A percentile compares a stretch with the other conserved stretches of the same genome.
phyloP scores from a whole-genome alignment of 2,329 filamentous ascomycete genomes.

The Colletotrichum cereale region DNA sequence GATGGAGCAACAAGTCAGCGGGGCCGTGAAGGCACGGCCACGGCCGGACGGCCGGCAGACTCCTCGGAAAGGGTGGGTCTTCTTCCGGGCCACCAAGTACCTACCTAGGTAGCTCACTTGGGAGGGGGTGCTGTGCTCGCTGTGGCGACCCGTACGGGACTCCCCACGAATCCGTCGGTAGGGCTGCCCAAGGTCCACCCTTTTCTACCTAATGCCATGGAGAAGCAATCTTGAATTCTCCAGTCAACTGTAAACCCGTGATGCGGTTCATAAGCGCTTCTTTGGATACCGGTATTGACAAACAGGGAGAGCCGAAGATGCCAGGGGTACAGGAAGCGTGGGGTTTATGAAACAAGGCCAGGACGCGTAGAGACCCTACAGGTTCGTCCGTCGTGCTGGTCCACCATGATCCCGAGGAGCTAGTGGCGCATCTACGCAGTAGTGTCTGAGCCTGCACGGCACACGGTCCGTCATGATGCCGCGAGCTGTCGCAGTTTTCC shows the following conservation, averaged over 20 bases:
- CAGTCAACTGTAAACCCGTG: no score
- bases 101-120: no score
- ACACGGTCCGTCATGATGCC: not conserved
- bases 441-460: not conserved
- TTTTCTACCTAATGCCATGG: not conserved
- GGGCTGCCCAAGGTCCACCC: not conserved
- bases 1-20: not conserved
- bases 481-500: constrained; percentile 2
- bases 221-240: not conserved
- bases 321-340: not conserved
- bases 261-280: not conserved
- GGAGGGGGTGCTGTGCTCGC: no score
- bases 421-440: constrained; percentile 1
- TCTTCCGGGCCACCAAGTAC: not conserved
- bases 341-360: not conserved
- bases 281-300: not conserved
- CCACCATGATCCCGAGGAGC: not conserved
- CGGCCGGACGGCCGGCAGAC: not conserved
- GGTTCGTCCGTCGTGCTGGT: not conserved
- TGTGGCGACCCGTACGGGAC: not conserved
- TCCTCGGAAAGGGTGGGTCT: not conserved
- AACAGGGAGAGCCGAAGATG: not conserved
- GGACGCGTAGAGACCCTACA: not conserved
- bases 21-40: not conserved
- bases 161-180: not conserved